A percentile compares a stretch with the other conserved stretches of the same genome.
Evolutionary conservation across 1,139 yeast genomes (phyloP).

Genomic region (Debaryomycetaceae sp.): DNA sequence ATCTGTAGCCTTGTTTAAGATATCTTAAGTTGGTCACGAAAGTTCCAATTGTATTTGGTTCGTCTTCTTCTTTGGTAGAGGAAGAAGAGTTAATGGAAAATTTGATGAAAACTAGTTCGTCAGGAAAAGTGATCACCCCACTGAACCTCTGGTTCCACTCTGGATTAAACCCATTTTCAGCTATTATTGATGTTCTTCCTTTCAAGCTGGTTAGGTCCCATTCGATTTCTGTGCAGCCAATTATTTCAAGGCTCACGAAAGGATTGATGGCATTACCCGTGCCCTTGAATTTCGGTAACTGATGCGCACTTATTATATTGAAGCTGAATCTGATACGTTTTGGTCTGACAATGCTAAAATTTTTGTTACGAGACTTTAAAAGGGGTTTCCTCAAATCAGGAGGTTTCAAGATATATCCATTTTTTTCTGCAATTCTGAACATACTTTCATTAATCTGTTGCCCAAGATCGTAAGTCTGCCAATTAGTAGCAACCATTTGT

Average conservation of each 20-base stretch:
- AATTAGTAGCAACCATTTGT: conserved; percentile 94
- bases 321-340: conserved; percentile 25
- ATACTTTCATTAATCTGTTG: conserved; percentile 88
- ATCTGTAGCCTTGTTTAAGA: conserved; percentile 75
- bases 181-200: conserved; percentile 34
- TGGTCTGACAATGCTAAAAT: conserved; percentile 3
- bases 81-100: conserved; percentile 26
- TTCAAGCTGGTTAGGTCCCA: conserved; percentile 18
- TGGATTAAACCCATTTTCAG: conserved; percentile 82
- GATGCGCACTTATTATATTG: conserved; percentile 77
- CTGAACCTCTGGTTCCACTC: conserved; percentile 61
- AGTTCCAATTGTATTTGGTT: conserved; percentile 49
- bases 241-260: conserved; percentile 53
- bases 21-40: conserved; percentile 53
- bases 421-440: conserved; percentile 55
- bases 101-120: conserved; percentile 34
- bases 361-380: conserved; percentile 20
- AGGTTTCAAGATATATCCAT: conserved; percentile 84
- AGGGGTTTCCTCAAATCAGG: conserved; percentile 32
- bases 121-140: conserved; percentile 38
- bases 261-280: conserved; percentile 50
- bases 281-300: conserved; percentile 64
- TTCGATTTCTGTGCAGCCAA: conserved; percentile 34
- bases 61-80: conserved; percentile 21
- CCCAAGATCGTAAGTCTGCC: conserved; percentile 92